Base-by-base conservation (phyloP, 306 rosid genomes). In the Vicia sativa region DNA sequence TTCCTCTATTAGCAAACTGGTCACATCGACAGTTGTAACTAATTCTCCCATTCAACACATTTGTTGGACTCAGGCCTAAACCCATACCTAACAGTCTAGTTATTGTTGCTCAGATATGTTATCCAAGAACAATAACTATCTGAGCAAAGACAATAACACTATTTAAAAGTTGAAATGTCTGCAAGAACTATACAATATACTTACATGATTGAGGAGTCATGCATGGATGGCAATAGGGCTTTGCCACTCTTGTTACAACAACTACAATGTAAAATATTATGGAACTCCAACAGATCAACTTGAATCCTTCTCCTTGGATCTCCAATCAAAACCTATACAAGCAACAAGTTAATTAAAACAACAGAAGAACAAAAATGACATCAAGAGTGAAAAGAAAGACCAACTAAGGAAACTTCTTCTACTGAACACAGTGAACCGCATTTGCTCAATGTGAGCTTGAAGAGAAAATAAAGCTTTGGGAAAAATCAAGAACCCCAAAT, bases 231-330 rank as follows among this genome's bases (percentile, higher is more conserved):
- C 72, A 79, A 60, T 41, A 87, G 84, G 59, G 75, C 67, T 73
- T 73, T 77, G 72, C 79, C 74, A 76, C 76, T 80, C 80, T 71
- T 82, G 72, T 76, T 78, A 83, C 98, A 92, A 77, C 96, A 92
- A 72, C 75, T 73, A 79, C 97, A 87, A 65, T 54, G 68, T 80
- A 93, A 75, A 77, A 84, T 83, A 75, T 86, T 85, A 49, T 90
- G 85, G 75, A 68, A 83, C 71, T 90, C 93, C 85, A 90, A 73
- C 44, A 93, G 95, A 80, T 93, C 96, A 37, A 85, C 80, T 83
- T 93, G 97, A 86, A 93, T 84, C 82, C 82, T 82, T 78, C 89
- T 93, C 77, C 97, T 82, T 71, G 96, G 85, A 71, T 93, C 96
- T 64, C 97, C 97, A 70, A 80, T 83, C 69, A 93, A 79, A 78